Percentiles rank a stretch among this genome's conserved stretches.
Evolutionary conservation across 257 asterid genomes (phyloP).

Genomic region (Capsicum rhomboideum): DNA sequence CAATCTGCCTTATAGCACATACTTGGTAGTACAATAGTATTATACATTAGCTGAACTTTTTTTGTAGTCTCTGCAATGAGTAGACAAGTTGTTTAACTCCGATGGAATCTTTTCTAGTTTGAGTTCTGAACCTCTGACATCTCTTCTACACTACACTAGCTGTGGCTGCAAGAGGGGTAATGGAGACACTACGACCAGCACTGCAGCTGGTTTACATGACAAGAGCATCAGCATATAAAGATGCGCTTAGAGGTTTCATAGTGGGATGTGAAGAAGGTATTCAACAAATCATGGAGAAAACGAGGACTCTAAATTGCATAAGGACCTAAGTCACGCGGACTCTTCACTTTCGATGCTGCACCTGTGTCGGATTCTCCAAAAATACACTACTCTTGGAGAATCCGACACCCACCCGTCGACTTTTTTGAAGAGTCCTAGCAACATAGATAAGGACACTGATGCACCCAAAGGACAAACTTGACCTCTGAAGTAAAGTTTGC

Average conservation of each 20-base stretch:
- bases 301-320: conserved; percentile 29
- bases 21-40: not conserved
- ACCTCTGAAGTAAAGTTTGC: not conserved
- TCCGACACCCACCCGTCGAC: too few species aligned
- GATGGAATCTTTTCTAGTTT: not conserved
- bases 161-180: conserved; percentile 86
- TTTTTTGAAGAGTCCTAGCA: too few species aligned
- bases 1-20: not conserved
- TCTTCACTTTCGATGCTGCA: too few species aligned
- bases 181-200: conserved; percentile 75
- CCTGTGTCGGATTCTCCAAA: too few species aligned
- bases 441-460: conserved; percentile 10
- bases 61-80: not conserved
- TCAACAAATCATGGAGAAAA: conserved; percentile 66
- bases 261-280: conserved; percentile 90
- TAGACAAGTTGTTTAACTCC: not conserved
- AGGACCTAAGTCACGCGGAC: too few species aligned
- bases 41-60: not conserved
- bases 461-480: conserved; percentile 13
- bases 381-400: too few species aligned
- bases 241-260: conserved; percentile 67
- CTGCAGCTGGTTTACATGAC: conserved; percentile 88
- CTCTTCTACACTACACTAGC: conserved; percentile 20
- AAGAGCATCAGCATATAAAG: conserved; percentile 76
- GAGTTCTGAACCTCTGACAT: not conserved